Evolutionary conservation across 2,329 filamentous ascomycete genomes (phyloP).

Genomic region (Aspergillus chevalieri): DNA sequence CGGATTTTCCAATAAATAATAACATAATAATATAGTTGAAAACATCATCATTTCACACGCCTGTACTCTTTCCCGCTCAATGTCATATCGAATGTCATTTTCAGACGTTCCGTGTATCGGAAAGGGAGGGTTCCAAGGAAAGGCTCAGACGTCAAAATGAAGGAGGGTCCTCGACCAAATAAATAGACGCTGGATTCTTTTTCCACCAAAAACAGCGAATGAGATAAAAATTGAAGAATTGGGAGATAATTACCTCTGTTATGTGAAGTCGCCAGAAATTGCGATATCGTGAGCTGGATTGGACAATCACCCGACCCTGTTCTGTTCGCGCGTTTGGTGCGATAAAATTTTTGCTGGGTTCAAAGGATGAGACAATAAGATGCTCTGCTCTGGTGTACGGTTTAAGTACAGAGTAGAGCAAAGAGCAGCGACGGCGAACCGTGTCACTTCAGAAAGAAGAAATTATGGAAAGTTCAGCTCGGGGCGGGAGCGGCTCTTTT

Average conservation of each 20-base stretch:
- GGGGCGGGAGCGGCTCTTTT: not conserved
- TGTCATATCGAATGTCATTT: constrained; percentile 5
- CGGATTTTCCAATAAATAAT: not conserved
- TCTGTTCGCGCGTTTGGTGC: too few species aligned
- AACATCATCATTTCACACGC: constrained; percentile 4
- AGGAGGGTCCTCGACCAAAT: constrained; percentile 1
- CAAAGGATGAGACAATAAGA: too few species aligned
- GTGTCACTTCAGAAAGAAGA: not conserved
- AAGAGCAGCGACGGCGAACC: not conserved
- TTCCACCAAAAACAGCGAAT: not conserved
- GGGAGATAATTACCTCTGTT: too few species aligned
- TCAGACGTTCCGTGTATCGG: constrained; percentile 5
- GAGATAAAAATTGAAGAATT: too few species aligned
- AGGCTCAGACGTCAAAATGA: not conserved
- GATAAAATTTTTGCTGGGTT: too few species aligned
- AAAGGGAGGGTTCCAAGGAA: constrained; percentile 1
- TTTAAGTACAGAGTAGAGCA: not conserved
- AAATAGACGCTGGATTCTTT: not conserved
- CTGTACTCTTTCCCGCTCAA: not conserved
- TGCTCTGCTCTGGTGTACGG: not conserved
- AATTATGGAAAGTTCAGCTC: not conserved
- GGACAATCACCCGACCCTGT: too few species aligned
- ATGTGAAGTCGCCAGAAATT: too few species aligned
- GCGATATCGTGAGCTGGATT: too few species aligned
- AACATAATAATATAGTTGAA: constrained; percentile 1